Percentiles rank a stretch among this genome's conserved stretches.
These are phyloP conservation scores for Saturnispora besseyi DNA, from an alignment of 805 yeast species.

Conservation along the genomic window DNA sequence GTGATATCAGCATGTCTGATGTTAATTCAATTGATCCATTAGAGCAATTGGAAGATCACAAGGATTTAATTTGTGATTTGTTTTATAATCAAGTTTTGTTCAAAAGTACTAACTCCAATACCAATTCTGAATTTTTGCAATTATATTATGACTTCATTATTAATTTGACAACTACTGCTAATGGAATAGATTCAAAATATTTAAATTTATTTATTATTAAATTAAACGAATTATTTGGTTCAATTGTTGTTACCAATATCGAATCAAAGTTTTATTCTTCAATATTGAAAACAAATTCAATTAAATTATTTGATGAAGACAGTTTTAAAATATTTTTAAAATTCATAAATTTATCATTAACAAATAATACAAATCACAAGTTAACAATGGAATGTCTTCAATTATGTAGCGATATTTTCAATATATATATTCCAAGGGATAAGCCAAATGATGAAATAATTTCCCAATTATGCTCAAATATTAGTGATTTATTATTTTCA, in stretches of 20 bases:
- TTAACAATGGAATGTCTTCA: conserved; percentile 23
- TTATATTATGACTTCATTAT: conserved; percentile 19
- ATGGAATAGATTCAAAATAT: conserved; percentile 20
- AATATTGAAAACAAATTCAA: conserved; percentile 25
- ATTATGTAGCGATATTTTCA: conserved; percentile 18
- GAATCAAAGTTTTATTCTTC: conserved; percentile 30
- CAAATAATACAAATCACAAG: conserved; percentile 23
- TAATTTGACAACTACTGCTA: conserved; percentile 21
- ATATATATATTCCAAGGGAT: conserved; percentile 11
- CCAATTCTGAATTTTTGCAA: conserved; percentile 6
- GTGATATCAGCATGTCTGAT: conserved; percentile 34
- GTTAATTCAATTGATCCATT: conserved; percentile 22
- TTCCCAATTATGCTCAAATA: not conserved
- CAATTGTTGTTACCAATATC: conserved; percentile 23
- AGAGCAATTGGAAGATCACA: conserved; percentile 10
- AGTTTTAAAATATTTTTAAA: conserved; percentile 19
- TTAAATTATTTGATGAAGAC: conserved; percentile 24
- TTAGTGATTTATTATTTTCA: conserved; percentile 15
- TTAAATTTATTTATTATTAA: conserved; percentile 13
- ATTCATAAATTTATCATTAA: conserved; percentile 17
- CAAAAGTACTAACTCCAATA: conserved; percentile 1
- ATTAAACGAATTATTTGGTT: conserved; percentile 14
- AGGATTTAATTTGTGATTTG: conserved; percentile 14
- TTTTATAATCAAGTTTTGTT: conserved; percentile 13
- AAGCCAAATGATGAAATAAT: conserved; percentile 3